Base-by-base conservation (phyloP, 164 flowering plant species). In the Piper betle region DNA sequence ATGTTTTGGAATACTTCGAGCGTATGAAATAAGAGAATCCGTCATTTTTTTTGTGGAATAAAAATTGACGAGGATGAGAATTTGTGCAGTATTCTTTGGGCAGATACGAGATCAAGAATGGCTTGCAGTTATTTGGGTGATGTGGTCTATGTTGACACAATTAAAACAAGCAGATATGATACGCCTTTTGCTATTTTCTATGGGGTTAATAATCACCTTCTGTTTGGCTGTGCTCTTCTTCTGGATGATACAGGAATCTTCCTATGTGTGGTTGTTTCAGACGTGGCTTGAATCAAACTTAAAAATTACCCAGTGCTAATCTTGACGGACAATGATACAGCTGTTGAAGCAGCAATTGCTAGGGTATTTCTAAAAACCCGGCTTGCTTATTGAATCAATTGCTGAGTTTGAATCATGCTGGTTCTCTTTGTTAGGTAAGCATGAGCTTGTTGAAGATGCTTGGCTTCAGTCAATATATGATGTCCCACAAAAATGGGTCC, bases 401-500 rank as follows among this genome's bases (percentile, higher is more conserved):
- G 74, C 83, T 61, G 91, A 85, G 67, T 85, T 85, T 81, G 91
- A 85, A 68, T 66, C 72, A 15, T 73, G 81, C 25, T 82, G 91
- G 87, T 66, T 63, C 69, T 74, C 72, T 40, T 66, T 82, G 43
- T 55, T 85, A 62, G 81, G 75, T 52, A 85, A 77, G 68, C 82
- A 81, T 66, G 78, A 79, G 48, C 75, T 85, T 4, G 63, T 73
- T 59, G 71, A 73, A 63, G 81, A 85, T 72, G 80, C 77, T 39
- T 82, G 85, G 87, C 81, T 85, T 67, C 77, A 69, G 58, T 71
- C 80, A 18, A 52, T 85, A 54, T 81, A 85, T 62, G 73, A 60
- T 71, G 71, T 76, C 64, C 82, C 83, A 39, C 66, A 69, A 52
- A 72, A 78, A 50, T 85, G 87, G 91, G 85, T 78, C 41, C 87